Percentiles rank a stretch among this genome's conserved stretches.
Evolutionary conservation across 257 asterid genomes (phyloP).

Genomic region (Gentiana macrophylla): DNA sequence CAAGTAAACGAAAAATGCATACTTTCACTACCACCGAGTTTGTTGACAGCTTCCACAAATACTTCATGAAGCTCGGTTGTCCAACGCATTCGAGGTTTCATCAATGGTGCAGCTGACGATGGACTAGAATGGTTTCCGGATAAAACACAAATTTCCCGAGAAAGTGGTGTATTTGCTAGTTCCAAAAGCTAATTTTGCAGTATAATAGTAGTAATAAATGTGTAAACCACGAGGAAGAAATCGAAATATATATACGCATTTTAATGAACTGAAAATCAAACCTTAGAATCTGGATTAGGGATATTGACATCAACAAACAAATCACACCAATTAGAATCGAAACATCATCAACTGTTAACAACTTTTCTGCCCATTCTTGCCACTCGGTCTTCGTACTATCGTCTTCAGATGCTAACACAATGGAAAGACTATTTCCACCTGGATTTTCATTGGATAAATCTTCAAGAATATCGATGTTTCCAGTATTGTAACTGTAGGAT

Average conservation of each 20-base stretch:
- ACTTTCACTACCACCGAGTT: constrained; percentile 92
- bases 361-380: constrained; percentile 67
- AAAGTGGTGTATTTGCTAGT: constrained; percentile 21
- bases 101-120: constrained; percentile 33
- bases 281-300: constrained; percentile 64
- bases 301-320: constrained; percentile 51
- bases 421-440: constrained; percentile 21
- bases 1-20: constrained; percentile 13
- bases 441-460: constrained; percentile 24
- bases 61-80: constrained; percentile 85
- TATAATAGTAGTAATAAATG: constrained; percentile 7
- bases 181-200: constrained; percentile 34
- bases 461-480: constrained; percentile 17
- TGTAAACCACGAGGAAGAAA: background rate
- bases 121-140: constrained; percentile 29
- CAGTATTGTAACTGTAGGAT: constrained; percentile 18
- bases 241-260: no score
- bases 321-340: constrained; percentile 47
- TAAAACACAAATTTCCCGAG: constrained; percentile 14
- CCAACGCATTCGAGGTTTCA: constrained; percentile 91
- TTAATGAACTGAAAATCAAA: constrained; percentile 13
- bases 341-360: constrained; percentile 42
- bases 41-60: constrained; percentile 62
- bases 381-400: constrained; percentile 39
- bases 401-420: constrained; percentile 27